These are phyloP conservation scores for Orbilia oligospora DNA, from an alignment of 2,329 filamentous ascomycete genomes.

Conservation along the genomic window DNA sequence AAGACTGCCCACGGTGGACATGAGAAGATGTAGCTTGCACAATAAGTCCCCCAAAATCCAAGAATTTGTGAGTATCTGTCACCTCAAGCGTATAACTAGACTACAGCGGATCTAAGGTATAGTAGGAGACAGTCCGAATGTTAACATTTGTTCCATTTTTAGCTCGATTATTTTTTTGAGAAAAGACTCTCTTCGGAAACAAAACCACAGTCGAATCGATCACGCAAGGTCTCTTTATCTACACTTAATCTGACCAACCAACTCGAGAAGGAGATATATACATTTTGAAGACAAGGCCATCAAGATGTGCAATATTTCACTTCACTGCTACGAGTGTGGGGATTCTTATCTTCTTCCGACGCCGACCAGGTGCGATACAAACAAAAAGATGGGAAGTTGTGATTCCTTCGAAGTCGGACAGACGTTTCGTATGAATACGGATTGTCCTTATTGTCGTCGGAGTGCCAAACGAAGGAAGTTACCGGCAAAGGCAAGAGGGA, in stretches of 20 bases:
- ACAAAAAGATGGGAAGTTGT: conserved; percentile 46
- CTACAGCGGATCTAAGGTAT: too few species aligned
- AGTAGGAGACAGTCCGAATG: too few species aligned
- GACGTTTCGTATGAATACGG: conserved; percentile 49
- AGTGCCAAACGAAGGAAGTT: conserved; percentile 49
- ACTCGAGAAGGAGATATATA: too few species aligned
- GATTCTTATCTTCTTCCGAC: conserved; percentile 56
- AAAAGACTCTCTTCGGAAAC: too few species aligned
- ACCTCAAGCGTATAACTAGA: too few species aligned
- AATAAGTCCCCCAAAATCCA: background rate
- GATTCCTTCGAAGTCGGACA: conserved; percentile 49
- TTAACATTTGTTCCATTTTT: too few species aligned
- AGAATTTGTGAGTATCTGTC: background rate
- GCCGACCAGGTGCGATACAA: conserved; percentile 39
- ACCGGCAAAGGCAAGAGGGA: conserved; percentile 54
- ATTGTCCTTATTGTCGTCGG: conserved; percentile 58
- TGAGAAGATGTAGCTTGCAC: conserved; percentile 13
- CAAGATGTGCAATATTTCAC: conserved; percentile 56
- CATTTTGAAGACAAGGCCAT: background rate
- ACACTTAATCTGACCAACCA: too few species aligned
- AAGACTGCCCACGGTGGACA: conserved; percentile 2
- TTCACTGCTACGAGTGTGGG: conserved; percentile 55
- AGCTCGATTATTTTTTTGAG: too few species aligned
- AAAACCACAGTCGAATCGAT: too few species aligned
- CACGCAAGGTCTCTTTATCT: too few species aligned